Conservation (phyloP, 2,329 filamentous ascomycete genomes). For the Aspergillus caelatus region DNA sequence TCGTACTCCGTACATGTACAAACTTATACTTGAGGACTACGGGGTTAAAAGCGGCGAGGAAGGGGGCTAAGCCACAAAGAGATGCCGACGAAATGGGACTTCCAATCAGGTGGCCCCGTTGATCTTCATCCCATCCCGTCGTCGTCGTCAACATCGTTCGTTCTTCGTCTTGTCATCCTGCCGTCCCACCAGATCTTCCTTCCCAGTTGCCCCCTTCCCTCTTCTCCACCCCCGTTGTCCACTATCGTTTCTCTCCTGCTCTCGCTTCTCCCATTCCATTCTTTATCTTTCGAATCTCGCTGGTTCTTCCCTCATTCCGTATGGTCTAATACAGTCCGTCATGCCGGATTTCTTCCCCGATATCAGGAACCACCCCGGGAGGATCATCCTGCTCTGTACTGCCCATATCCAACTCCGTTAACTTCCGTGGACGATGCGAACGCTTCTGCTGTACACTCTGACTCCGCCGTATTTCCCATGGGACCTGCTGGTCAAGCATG, state of each 20-base stretch:
- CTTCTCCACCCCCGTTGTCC: background rate
- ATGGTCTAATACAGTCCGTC: background rate
- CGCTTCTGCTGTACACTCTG: background rate
- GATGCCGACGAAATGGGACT: too few relatives aligned
- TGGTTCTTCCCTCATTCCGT: background rate
- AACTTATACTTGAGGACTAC: too few relatives aligned
- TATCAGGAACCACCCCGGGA: background rate
- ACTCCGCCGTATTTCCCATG: conserved; percentile 12
- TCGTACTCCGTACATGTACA: too few relatives aligned
- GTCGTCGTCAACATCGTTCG: background rate
- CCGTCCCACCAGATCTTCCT: background rate
- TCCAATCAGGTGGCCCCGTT: background rate
- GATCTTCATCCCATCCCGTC: background rate
- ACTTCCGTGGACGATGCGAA: conserved; percentile 4
- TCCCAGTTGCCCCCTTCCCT: background rate
- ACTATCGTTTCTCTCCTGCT: background rate
- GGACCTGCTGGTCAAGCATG: conserved; percentile 24
- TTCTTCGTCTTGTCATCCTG: background rate
- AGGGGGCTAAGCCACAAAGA: too few relatives aligned
- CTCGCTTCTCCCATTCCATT: background rate
- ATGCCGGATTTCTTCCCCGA: conserved; percentile 1
- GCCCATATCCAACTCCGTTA: background rate
- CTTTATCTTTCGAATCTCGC: background rate
- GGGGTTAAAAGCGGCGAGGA: too few relatives aligned
- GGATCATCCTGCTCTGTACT: background rate